Evolutionary conservation across 495 filamentous ascomycete genomes (phyloP), one percentile per base, ranked within the genome.

Genomic region (Xylaria bambusicola): DNA sequence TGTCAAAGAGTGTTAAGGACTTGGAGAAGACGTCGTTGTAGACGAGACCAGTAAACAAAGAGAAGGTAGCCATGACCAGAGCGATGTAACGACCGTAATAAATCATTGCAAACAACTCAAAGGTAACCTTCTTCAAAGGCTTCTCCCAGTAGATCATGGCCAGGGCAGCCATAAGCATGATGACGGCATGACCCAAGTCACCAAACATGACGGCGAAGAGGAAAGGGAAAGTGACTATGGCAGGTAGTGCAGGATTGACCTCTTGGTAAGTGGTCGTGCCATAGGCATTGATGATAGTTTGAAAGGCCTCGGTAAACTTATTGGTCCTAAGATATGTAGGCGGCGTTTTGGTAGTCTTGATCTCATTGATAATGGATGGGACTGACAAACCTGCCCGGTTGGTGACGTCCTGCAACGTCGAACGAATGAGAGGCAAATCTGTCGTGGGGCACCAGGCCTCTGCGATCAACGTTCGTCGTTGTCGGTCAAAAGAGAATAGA

Each of bases 131-230:
- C 66, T 90, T 90, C 42, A 98, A 80, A 58, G 85, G 86, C 76
- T 90, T 90, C 77, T 99, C 94, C 77, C 85, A 97, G 77, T 93
- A 91, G 62, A 98, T 97, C 92, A 99, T 95, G 35, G 91, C 88
- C 24, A 82, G 58, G 24, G 95, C 89, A 62, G 89, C 86, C 52
- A 85, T 65, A 13, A 89, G 80, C 89, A 98, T 92, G 65, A 99
- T 86, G 61, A 82, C 66, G 60, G 93, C 94, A 70, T 99, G 94
- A 24, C 94, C 94, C 61, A 96, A 84, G 73, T 98, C 94, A 71
- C 94, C 94, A 66, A 98, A 98, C 94, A 98, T 98, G 81, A 97
- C 93, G 26, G 95, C 95, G 71, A 99, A 99, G 41, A 98, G 77
- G 78, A 99, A 98, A 12, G 94, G 94, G 73, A 98, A 98, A 15